Base-by-base conservation (phyloP, 805 yeast genomes). In the Candida ortonii region DNA sequence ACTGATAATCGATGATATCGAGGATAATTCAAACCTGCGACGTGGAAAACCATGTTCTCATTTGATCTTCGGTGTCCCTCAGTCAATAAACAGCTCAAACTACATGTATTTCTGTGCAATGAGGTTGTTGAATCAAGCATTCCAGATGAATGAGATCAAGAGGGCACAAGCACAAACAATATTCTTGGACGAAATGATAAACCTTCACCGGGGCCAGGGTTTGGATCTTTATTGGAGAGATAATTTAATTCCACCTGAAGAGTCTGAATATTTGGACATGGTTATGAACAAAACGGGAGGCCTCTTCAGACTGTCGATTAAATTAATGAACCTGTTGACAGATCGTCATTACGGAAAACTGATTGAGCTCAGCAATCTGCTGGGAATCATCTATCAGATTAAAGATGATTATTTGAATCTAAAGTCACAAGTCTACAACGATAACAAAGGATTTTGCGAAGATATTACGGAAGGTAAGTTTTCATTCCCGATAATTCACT, bases 221-320 rank as follows among this genome's bases (percentile, higher is more conserved):
- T 59, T 83, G 40, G 97, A 89, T 49, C 69, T 89, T 14, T 82
- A 79, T 57, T 89, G 97, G 96, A 67, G 97, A 43, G 95, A 87
- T 37, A 64, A 70, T 18, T 50, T 67, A 20, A 51, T 53, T 1
- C 68, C 81, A 29, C 93, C 93, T 0, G 63, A 66, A 4, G 82
- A 78, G 40, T 55, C 59, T 1, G 78, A 84, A 50, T 89, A 89
- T 52, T 55, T 79, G 21, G 69, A 68, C 23, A 89, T 90, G 96
- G 95, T 84, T 7, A 73, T 74, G 71, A 80, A 86, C 52, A 89
- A 83, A 48, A 89, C 97, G 0, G 96, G 95, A 1, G 97, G 97
- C 0, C 64, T 89, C 22, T 84, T 87, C 53, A 67, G 96, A 43
- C 63, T 89, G 22, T 78, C 90, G 0, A 76, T 83, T 3, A 65